Evolutionary conservation across 352 stramenopile species (phyloP).

Genomic region (Phytophthora brassicae): DNA sequence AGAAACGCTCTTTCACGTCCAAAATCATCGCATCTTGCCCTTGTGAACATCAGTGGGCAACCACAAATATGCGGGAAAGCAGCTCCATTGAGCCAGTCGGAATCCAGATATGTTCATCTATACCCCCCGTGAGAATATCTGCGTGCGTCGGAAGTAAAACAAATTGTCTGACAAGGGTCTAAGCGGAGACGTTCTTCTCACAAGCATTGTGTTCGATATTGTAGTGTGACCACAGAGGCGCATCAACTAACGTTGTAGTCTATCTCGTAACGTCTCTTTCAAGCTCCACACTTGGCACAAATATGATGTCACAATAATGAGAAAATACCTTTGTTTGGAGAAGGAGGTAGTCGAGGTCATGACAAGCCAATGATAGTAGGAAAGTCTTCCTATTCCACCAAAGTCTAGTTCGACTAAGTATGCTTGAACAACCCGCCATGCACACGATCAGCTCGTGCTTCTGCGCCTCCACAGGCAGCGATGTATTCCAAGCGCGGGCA

Average conservation of each 20-base stretch:
- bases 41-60: slow-evolving; percentile 8
- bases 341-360: background rate
- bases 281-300: background rate
- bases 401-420: background rate
- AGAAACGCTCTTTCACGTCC: background rate
- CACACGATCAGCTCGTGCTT: background rate
- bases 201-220: background rate
- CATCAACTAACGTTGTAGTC: background rate
- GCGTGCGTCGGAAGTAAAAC: too few relatives aligned
- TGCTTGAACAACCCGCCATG: background rate
- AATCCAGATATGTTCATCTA: background rate
- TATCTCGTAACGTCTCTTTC: background rate
- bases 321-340: background rate
- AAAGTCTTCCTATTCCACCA: background rate
- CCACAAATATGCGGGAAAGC: slow-evolving; percentile 8
- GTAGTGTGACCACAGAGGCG: background rate
- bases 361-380: background rate
- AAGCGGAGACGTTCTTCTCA: background rate
- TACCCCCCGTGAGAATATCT: background rate
- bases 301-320: background rate
- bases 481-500: background rate
- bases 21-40: slow-evolving; percentile 5
- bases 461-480: background rate
- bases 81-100: background rate
- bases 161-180: too few relatives aligned